Evolutionary conservation across 1,139 yeast genomes (phyloP).

Genomic region (Blastobotrys serpentis): DNA sequence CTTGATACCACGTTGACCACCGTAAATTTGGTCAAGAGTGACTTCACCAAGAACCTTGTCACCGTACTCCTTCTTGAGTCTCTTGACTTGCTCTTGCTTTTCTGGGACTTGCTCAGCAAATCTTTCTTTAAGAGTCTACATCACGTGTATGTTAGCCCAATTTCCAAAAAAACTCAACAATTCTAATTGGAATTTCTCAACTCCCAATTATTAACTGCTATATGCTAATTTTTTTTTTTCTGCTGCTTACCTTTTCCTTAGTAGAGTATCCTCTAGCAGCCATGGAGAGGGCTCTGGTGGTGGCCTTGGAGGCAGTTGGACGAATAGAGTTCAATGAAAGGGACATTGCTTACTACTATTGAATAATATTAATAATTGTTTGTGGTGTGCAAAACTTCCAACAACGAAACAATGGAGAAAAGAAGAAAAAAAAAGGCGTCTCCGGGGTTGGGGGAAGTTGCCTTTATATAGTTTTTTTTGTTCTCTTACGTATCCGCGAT

Average conservation of each 20-base stretch:
- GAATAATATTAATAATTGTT: background rate
- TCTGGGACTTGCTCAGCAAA: conserved; percentile 91
- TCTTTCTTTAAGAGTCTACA: conserved; percentile 79
- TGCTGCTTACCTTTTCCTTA: conserved; percentile 33
- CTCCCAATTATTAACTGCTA: background rate
- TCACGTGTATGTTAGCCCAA: conserved; percentile 14
- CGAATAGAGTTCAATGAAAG: conserved; percentile 24
- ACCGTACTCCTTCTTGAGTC: conserved; percentile 85
- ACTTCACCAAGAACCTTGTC: conserved; percentile 91
- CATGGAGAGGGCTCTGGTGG: conserved; percentile 27
- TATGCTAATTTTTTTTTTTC: background rate
- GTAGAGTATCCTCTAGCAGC: conserved; percentile 36
- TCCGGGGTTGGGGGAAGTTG: conserved; percentile 3
- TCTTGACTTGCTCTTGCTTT: conserved; percentile 88
- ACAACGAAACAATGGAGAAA: conserved; percentile 2
- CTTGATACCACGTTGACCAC: conserved; percentile 99
- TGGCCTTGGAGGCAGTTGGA: conserved; percentile 28
- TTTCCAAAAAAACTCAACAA: background rate
- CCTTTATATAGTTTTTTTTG: background rate
- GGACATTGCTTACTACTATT: conserved; percentile 19
- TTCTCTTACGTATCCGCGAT: background rate
- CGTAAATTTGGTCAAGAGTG: conserved; percentile 93
- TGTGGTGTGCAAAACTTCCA: conserved; percentile 1
- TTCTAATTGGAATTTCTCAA: too few species aligned
- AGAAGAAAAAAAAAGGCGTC: background rate